Percentiles rank a stretch among this genome's conserved stretches.
phyloP scores from a whole-genome alignment of 306 rosid genomes.

The Neltuma alba region DNA sequence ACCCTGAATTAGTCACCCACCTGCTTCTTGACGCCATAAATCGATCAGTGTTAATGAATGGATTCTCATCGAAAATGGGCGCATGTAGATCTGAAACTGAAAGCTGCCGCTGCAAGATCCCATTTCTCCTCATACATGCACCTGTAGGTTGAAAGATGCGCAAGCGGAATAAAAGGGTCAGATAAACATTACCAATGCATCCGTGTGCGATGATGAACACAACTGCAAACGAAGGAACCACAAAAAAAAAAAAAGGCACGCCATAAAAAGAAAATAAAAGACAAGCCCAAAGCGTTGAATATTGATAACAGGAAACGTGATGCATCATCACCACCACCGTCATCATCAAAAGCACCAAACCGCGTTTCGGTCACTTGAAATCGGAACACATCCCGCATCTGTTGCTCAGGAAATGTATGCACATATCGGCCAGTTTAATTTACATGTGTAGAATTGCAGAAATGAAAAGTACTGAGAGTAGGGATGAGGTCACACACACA shows the following conservation, averaged over 20 bases:
- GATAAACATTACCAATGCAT: neutral
- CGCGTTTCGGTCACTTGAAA: conserved; percentile 16
- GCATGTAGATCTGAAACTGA: conserved; percentile 31
- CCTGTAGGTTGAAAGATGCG: neutral
- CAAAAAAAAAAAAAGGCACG: neutral
- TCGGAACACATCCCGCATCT: conserved; percentile 8
- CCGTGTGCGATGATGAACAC: neutral
- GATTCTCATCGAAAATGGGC: neutral
- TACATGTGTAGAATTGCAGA: too few species aligned
- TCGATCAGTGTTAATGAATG: conserved; percentile 1
- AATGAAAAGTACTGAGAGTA: neutral
- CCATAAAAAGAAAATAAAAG: neutral
- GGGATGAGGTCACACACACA: neutral
- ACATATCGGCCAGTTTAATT: too few species aligned
- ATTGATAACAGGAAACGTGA: neutral
- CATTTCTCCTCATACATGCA: neutral
- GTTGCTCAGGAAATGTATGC: neutral
- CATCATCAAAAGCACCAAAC: neutral
- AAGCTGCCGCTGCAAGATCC: neutral
- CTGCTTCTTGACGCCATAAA: neutral
- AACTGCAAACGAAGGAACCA: neutral
- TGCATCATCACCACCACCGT: neutral
- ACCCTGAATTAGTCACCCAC: neutral
- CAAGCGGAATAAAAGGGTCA: neutral
- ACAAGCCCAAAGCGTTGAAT: neutral